These are phyloP conservation scores for Verticillium nubilum DNA, from an alignment of 2,329 filamentous ascomycete species.

Conservation along the genomic window DNA sequence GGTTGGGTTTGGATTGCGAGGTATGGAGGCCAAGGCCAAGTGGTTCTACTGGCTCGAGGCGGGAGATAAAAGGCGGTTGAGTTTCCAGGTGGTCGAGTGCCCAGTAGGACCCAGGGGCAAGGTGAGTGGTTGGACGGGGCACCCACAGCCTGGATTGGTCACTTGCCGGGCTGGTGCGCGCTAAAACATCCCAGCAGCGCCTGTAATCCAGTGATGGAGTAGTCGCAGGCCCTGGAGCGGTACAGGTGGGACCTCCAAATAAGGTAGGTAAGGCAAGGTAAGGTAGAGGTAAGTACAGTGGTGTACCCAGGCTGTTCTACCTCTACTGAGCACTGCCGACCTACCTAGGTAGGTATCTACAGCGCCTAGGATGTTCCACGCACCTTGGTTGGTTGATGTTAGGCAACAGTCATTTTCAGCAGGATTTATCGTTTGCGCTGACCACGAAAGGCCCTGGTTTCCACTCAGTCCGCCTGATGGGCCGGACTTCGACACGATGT, in stretches of 20 bases:
- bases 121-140: neutral
- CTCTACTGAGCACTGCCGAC: too few relatives aligned
- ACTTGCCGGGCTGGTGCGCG: neutral
- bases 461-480: conserved; percentile 6
- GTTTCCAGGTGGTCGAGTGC: neutral
- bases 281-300: too few relatives aligned
- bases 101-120: neutral
- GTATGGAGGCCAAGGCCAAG: neutral
- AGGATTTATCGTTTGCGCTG: too few relatives aligned
- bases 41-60: neutral
- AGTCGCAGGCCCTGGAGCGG: neutral
- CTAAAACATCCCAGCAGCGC: neutral
- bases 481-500: too few relatives aligned
- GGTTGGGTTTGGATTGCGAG: neutral
- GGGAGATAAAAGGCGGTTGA: neutral
- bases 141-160: neutral
- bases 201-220: neutral
- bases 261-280: neutral
- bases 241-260: neutral
- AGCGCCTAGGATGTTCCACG: too few relatives aligned
- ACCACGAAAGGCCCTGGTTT: too few relatives aligned
- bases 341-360: too few relatives aligned
- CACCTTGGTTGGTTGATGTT: too few relatives aligned
- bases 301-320: too few relatives aligned
- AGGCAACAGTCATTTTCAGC: too few relatives aligned